phyloP scores from a whole-genome alignment of 352 stramenopile genomes.

The Phytophthora pini region DNA sequence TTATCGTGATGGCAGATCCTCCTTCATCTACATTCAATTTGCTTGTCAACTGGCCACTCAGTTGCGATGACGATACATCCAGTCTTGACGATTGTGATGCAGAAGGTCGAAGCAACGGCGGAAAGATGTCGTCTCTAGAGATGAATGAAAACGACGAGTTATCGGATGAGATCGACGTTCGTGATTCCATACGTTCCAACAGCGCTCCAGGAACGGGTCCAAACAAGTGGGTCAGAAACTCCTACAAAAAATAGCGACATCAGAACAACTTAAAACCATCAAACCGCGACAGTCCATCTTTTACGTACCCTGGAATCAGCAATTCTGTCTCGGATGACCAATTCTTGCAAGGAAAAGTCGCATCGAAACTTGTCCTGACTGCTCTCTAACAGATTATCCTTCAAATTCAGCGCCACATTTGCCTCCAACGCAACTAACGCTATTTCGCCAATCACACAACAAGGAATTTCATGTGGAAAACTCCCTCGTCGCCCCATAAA shows the following conservation, averaged over 20 bases:
- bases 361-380: conserved; percentile 33
- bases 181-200: conserved; percentile 31
- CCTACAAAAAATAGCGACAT: conserved; percentile 32
- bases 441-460: conserved; percentile 50
- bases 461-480: conserved; percentile 39
- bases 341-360: conserved; percentile 53
- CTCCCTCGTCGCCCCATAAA: conserved; percentile 40
- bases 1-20: conserved; percentile 22
- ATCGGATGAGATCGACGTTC: conserved; percentile 34
- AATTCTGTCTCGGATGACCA: conserved; percentile 53
- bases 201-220: conserved; percentile 38
- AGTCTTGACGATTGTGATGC: conserved; percentile 28
- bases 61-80: conserved; percentile 32
- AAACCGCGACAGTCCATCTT: conserved; percentile 2
- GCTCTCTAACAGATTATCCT: conserved; percentile 1
- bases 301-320: conserved; percentile 50
- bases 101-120: conserved; percentile 23
- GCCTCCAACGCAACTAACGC: conserved; percentile 31
- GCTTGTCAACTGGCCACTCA: conserved; percentile 35
- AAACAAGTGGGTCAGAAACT: conserved; percentile 48
- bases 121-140: conserved; percentile 23
- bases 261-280: conserved; percentile 3
- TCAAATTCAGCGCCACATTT: conserved; percentile 26
- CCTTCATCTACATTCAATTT: conserved; percentile 1
- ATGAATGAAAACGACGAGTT: conserved; percentile 39